Evolutionary conservation across 2,329 filamentous ascomycete species (phyloP), one percentile per base, ranked within the genome.

Genomic region (Colletotrichum liaoningense): DNA sequence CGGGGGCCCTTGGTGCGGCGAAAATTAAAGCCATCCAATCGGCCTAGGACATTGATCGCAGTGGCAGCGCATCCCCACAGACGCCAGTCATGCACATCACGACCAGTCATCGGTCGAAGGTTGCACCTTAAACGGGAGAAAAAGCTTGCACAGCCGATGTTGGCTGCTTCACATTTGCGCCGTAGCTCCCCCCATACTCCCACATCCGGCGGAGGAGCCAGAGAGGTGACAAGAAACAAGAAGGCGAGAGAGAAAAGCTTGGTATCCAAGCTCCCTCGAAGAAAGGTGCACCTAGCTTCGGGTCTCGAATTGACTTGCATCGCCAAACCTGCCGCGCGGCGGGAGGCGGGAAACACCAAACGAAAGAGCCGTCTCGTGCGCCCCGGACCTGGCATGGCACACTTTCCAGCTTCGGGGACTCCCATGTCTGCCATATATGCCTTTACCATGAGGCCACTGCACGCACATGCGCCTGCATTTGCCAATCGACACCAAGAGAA

Each of bases 11-110:
- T 62, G 67, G 24, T 38, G 69, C 62, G 55, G 60, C 46, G 49
- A 73, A 60, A 60, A 73, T 59, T 26, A 73, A 66, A 35, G 46
- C 56, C 60, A 64, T 35, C 70, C 70, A 73, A 73, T 73, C 70
- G 70, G 66, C 42, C 67, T 65, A 60, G 26, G 30, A 65, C 60
- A 56, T 66, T 35, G 60, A 56, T 56, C 22, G 55, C 56, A n/a
- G 55, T 73, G 56, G 70, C 62, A 70, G 30, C 55, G 63, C 56
- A 65, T 70, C 35, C 35, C 56, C 67, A 73, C 70, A 73, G 60
- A 70, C 59, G 70, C 67, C 70, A 70, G 67, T 70, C 67, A 73
- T 73, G 70, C 70, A 73, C 28, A 73, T 65, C 70, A 70, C 67
- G 60, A 42, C 56, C 49, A 55, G 46, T 62, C 66, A 73, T 73